Evolutionary conservation across 306 rosid species (phyloP).

Genomic region (Vigna radiata): DNA sequence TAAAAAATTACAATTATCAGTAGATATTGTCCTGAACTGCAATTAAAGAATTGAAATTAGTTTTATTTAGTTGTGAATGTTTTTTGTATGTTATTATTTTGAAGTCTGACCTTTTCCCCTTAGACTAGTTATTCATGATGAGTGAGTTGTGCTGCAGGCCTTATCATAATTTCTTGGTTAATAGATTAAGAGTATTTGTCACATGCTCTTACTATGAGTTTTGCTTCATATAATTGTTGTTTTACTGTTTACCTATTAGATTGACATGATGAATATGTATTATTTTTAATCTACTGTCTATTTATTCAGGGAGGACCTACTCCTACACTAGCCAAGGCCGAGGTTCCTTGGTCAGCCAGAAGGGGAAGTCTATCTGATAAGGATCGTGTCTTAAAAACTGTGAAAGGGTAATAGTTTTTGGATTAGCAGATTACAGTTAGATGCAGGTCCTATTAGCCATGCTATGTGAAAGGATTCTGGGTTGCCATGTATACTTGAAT

Average conservation of each 20-base stretch:
- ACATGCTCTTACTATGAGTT: background rate
- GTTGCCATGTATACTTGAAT: slow-evolving; percentile 5
- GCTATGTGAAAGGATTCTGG: background rate
- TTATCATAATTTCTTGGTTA: background rate
- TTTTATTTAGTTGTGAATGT: background rate
- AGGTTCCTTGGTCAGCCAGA: slow-evolving; percentile 95
- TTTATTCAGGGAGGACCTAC: slow-evolving; percentile 75
- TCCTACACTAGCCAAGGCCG: slow-evolving; percentile 75
- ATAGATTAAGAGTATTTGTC: background rate
- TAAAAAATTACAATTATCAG: background rate
- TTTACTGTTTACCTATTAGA: background rate
- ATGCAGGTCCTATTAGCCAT: background rate
- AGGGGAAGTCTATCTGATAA: slow-evolving; percentile 83
- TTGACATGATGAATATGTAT: background rate
- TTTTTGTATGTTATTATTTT: slow-evolving; percentile 4
- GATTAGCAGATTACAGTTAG: background rate
- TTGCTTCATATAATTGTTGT: background rate
- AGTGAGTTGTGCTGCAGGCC: background rate
- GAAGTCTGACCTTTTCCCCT: slow-evolving; percentile 16
- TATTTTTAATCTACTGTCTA: slow-evolving; percentile 21
- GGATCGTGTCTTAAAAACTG: slow-evolving; percentile 93
- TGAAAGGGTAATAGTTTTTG: slow-evolving; percentile 76
- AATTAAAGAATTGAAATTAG: slow-evolving; percentile 1
- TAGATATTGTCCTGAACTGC: background rate
- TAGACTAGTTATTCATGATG: slow-evolving; percentile 1